phyloP scores from a whole-genome alignment of 306 rosid species.

The Gillenia trifoliata region DNA sequence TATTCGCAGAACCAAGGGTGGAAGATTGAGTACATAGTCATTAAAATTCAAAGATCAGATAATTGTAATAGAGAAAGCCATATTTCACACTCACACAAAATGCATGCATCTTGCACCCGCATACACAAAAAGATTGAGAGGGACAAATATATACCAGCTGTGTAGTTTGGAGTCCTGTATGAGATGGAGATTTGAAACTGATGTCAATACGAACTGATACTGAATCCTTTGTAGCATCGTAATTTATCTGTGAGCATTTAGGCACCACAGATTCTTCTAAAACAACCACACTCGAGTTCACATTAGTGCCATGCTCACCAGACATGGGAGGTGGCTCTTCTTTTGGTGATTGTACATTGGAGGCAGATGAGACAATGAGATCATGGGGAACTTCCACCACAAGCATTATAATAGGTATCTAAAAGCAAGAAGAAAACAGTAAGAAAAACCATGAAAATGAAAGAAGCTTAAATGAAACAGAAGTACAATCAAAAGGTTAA shows the following conservation, averaged over 20 bases:
- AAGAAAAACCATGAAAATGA: slow-evolving; percentile 14
- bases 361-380: slow-evolving; percentile 49
- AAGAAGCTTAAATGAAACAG: slow-evolving; percentile 12
- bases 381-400: slow-evolving; percentile 93
- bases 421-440: slow-evolving; percentile 21
- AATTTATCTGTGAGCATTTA: slow-evolving; percentile 46
- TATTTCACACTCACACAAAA: neutral
- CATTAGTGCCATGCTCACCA: slow-evolving; percentile 42
- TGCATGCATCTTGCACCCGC: slow-evolving; percentile 1
- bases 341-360: slow-evolving; percentile 70
- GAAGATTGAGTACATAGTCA: neutral
- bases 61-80: neutral
- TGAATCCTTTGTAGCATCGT: slow-evolving; percentile 43
- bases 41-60: neutral
- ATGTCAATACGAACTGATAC: slow-evolving; percentile 84
- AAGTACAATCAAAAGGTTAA: neutral
- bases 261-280: slow-evolving; percentile 52
- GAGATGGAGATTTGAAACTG: slow-evolving; percentile 87
- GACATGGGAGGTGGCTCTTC: slow-evolving; percentile 43
- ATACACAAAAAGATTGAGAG: neutral
- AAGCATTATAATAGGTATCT: slow-evolving; percentile 96
- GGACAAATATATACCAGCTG: slow-evolving; percentile 51
- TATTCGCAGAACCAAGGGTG: neutral
- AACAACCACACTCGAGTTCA: slow-evolving; percentile 38
- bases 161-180: slow-evolving; percentile 94